Conservation (phyloP, 495 filamentous ascomycete species). For the Oleoguttula mirabilis region DNA sequence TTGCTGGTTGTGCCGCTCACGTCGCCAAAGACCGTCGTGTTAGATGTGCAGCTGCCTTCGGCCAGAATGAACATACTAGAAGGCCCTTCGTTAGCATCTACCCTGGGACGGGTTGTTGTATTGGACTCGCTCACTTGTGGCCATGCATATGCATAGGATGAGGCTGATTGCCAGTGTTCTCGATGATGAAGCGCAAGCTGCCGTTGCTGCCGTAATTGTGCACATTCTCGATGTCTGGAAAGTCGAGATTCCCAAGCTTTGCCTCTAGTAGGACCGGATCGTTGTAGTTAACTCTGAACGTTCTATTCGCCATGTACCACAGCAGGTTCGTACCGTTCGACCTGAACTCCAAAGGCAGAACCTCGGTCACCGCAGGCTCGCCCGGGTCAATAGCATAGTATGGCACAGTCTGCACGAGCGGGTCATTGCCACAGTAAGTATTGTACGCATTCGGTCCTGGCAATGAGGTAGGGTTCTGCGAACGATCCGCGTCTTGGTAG, state of each 20-base stretch:
- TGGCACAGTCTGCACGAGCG: conserved; percentile 24
- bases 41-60: conserved; percentile 8
- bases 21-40: conserved; percentile 6
- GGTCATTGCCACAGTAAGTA: conserved; percentile 25
- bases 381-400: conserved; percentile 16
- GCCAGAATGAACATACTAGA: conserved; percentile 11
- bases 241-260: conserved; percentile 25
- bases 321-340: conserved; percentile 20
- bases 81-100: too few species aligned
- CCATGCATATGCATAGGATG: conserved; percentile 23
- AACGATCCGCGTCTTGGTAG: conserved; percentile 30
- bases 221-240: conserved; percentile 20
- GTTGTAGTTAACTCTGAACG: conserved; percentile 30
- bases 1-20: background rate
- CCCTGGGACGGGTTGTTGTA: too few species aligned
- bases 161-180: conserved; percentile 17
- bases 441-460: conserved; percentile 16
- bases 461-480: conserved; percentile 16
- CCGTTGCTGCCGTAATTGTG: conserved; percentile 26
- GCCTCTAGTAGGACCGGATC: conserved; percentile 28
- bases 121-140: too few species aligned
- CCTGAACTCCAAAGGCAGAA: conserved; percentile 17
- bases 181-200: conserved; percentile 24
- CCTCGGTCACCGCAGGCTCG: conserved; percentile 24
- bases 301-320: conserved; percentile 25